These are phyloP conservation scores for Mentha longifolia DNA, from an alignment of 257 asterid genomes.

Conservation along the genomic window DNA sequence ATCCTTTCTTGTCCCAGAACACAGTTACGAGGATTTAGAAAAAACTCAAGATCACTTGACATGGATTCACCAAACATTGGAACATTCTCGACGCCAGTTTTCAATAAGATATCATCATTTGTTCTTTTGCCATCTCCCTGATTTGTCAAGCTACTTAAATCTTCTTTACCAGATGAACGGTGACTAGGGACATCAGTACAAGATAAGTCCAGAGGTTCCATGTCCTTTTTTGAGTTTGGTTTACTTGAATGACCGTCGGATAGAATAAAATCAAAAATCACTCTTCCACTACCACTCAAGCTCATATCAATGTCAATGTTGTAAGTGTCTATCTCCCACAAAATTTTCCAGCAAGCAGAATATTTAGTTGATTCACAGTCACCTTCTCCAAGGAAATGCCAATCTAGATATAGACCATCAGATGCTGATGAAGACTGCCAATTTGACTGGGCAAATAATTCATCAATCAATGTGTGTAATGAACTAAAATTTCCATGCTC, in stretches of 20 bases:
- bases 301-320: constrained; percentile 44
- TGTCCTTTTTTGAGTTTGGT: constrained; percentile 44
- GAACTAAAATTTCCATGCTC: constrained; percentile 49
- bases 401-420: constrained; percentile 87
- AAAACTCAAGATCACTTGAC: constrained; percentile 67
- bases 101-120: constrained; percentile 41
- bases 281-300: constrained; percentile 45
- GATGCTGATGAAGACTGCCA: constrained; percentile 68
- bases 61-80: constrained; percentile 53
- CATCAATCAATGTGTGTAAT: constrained; percentile 50
- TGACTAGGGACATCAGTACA: constrained; percentile 35
- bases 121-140: constrained; percentile 37
- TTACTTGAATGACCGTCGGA: constrained; percentile 52
- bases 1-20: constrained; percentile 44
- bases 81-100: constrained; percentile 47
- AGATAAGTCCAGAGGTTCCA: constrained; percentile 49
- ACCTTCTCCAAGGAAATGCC: constrained; percentile 77
- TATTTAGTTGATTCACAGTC: constrained; percentile 43
- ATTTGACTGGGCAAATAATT: constrained; percentile 55
- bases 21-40: constrained; percentile 57
- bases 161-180: constrained; percentile 44
- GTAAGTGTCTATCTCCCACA: constrained; percentile 57
- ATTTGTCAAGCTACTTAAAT: constrained; percentile 43
- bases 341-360: constrained; percentile 52
- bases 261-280: constrained; percentile 59